Evolutionary conservation across 345 rosid species (phyloP).

Genomic region (Gossypium herbaceum): DNA sequence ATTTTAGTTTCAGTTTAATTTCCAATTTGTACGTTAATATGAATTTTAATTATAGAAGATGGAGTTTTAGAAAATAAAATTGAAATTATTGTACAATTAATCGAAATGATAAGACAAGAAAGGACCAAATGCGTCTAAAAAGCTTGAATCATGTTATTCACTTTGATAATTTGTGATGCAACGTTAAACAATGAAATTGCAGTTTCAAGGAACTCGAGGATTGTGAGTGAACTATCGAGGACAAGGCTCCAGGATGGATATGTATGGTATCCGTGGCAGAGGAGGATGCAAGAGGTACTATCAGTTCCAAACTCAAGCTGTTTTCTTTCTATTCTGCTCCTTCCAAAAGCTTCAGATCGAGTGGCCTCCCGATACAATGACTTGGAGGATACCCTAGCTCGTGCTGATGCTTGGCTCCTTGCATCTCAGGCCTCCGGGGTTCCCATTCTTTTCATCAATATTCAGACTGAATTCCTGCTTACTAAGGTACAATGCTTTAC

Average conservation of each 20-base stretch:
- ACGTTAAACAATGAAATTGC: conserved; percentile 22
- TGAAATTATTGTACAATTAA: no score
- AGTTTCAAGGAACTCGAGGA: conserved; percentile 78
- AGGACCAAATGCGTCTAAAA: background rate
- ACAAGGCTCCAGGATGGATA: conserved; percentile 94
- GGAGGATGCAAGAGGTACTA: conserved; percentile 59
- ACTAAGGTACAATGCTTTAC: conserved; percentile 58
- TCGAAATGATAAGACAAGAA: no score
- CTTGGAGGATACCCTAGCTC: conserved; percentile 92
- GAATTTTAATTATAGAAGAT: no score
- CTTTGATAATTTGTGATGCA: background rate
- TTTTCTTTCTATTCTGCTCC: conserved; percentile 81
- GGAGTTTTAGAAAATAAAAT: no score
- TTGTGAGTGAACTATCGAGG: conserved; percentile 61
- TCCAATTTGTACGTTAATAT: no score
- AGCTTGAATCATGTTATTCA: background rate
- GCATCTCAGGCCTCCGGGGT: conserved; percentile 81
- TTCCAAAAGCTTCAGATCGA: conserved; percentile 79
- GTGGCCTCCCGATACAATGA: conserved; percentile 79
- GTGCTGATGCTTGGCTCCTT: conserved; percentile 84
- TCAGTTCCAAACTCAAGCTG: conserved; percentile 70
- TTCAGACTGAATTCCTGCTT: conserved; percentile 89
- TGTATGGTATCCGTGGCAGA: conserved; percentile 84
- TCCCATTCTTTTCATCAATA: conserved; percentile 77
- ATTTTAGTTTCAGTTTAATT: no score